These are phyloP conservation scores for Elongisporangium prolatum DNA, from an alignment of 352 stramenopile genomes.

Conservation along the genomic window DNA sequence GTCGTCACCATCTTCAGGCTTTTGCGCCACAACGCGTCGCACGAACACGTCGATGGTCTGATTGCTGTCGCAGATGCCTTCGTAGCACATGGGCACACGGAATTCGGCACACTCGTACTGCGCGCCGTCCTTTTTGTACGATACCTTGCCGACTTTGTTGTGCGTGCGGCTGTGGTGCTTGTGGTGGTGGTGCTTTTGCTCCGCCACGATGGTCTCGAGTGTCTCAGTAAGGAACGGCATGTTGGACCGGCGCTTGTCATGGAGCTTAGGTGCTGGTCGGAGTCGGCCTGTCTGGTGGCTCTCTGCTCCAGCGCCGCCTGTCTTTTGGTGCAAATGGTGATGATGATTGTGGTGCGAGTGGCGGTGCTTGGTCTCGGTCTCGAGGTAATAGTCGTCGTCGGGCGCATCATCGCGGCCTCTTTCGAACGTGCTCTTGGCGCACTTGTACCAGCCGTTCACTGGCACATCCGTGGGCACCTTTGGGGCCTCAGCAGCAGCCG, in stretches of 20 bases:
- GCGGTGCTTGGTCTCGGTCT: constrained; percentile 17
- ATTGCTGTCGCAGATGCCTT: constrained; percentile 53
- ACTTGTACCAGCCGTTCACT: constrained; percentile 64
- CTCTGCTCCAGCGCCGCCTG: not conserved
- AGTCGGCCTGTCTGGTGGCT: not conserved
- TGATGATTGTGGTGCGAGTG: not conserved
- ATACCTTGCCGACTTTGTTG: constrained; percentile 7
- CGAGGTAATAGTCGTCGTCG: constrained; percentile 33
- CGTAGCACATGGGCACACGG: constrained; percentile 67
- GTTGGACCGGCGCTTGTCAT: not conserved
- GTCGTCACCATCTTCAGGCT: not conserved
- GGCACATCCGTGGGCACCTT: constrained; percentile 12
- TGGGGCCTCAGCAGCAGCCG: not conserved
- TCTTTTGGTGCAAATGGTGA: constrained; percentile 1
- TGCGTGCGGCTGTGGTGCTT: not conserved
- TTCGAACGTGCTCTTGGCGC: constrained; percentile 9
- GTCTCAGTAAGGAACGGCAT: constrained; percentile 34
- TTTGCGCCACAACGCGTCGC: constrained; percentile 35
- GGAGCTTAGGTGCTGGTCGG: constrained; percentile 2
- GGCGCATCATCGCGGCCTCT: constrained; percentile 14
- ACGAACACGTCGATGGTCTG: constrained; percentile 54
- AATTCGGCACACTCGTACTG: constrained; percentile 62
- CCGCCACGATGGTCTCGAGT: constrained; percentile 26
- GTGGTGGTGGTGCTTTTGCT: constrained; percentile 13
- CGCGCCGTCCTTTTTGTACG: not conserved